Evolutionary conservation across 148 eudicot genomes (phyloP).

Genomic region (Vaccinium darrowii): DNA sequence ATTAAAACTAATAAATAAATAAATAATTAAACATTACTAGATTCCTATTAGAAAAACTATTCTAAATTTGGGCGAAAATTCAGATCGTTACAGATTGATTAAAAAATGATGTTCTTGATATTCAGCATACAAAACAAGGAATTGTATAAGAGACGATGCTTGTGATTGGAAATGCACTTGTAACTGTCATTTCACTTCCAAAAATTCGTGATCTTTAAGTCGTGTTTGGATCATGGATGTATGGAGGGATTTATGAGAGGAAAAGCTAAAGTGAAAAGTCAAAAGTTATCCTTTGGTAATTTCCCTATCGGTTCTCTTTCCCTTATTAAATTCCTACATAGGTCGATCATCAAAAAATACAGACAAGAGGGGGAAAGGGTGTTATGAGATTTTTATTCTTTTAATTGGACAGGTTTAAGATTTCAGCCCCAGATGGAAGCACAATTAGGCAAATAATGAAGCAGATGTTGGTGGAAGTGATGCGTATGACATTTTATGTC

Average conservation of each 20-base stretch:
- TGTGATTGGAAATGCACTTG: not conserved
- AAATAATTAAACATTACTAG: no score
- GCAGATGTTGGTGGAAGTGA: constrained; percentile 76
- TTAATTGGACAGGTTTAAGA: constrained; percentile 57
- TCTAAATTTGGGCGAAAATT: no score
- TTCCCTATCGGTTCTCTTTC: not conserved
- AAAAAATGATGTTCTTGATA: not conserved
- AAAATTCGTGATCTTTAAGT: not conserved
- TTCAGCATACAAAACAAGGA: not conserved
- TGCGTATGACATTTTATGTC: constrained; percentile 67
- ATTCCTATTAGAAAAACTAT: no score
- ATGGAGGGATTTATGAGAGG: not conserved
- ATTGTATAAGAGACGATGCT: not conserved
- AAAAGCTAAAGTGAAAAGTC: not conserved
- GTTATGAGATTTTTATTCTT: not conserved
- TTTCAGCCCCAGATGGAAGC: constrained; percentile 78
- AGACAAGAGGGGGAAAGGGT: not conserved
- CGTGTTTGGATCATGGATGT: not conserved
- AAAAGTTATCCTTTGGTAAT: not conserved
- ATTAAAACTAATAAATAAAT: no score
- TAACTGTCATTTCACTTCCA: no score
- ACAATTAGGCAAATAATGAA: constrained; percentile 65
- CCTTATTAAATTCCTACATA: not conserved
- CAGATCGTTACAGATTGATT: no score
- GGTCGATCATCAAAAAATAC: not conserved